Evolutionary conservation across 352 stramenopile genomes (phyloP).

Genomic region (Thalassiosira allenii): DNA sequence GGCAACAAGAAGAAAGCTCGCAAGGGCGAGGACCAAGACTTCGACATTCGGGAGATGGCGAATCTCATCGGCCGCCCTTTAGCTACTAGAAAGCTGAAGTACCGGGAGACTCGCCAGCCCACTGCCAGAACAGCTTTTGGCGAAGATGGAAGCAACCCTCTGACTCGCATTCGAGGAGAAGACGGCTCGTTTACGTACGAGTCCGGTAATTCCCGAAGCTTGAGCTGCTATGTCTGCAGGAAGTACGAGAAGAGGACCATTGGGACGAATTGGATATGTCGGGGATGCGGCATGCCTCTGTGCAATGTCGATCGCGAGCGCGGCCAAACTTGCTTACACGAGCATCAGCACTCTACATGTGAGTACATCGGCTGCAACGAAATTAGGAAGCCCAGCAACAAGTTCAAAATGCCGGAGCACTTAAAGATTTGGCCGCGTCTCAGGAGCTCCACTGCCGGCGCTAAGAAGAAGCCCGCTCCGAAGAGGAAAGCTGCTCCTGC

Average conservation of each 20-base stretch:
- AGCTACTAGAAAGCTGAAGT: background rate
- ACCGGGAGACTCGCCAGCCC: constrained; percentile 9
- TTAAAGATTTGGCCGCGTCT: background rate
- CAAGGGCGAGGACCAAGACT: constrained; percentile 2
- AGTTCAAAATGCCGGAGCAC: background rate
- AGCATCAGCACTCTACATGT: background rate
- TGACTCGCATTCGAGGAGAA: background rate
- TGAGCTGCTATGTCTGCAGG: constrained; percentile 5
- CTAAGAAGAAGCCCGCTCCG: background rate
- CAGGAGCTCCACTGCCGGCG: background rate
- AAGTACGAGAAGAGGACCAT: background rate
- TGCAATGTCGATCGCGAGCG: constrained; percentile 1
- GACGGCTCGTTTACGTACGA: background rate
- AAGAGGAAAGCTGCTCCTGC: background rate
- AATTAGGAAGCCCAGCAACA: background rate
- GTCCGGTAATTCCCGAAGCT: background rate
- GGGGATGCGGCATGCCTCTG: constrained; percentile 6
- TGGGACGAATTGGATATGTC: constrained; percentile 1
- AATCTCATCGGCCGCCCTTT: constrained; percentile 13
- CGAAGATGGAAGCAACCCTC: background rate
- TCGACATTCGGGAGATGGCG: constrained; percentile 5
- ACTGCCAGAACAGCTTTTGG: background rate
- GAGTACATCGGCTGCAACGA: background rate
- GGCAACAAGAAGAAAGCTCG: background rate
- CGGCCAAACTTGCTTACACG: background rate